Evolutionary conservation across 257 asterid species (phyloP).

Genomic region (Ilex asprella): DNA sequence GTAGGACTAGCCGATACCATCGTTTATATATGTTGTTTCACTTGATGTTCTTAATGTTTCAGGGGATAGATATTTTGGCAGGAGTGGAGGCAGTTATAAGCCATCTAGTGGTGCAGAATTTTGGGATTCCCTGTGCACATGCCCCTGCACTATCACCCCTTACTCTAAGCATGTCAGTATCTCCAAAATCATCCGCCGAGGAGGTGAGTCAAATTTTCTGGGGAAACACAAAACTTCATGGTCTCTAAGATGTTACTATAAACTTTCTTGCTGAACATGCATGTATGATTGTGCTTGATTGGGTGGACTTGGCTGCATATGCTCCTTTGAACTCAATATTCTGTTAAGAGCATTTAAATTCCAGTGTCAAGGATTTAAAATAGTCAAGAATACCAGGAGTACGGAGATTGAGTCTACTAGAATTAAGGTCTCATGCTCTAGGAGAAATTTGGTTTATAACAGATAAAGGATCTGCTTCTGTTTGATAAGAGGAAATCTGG

Average conservation of each 20-base stretch:
- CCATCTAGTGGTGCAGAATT: conserved; percentile 74
- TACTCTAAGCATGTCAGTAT: conserved; percentile 41
- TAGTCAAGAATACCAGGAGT: no score
- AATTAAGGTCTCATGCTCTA: no score
- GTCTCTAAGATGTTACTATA: background rate
- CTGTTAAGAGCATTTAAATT: no score
- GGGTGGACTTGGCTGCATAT: no score
- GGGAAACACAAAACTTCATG: background rate
- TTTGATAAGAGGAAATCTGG: no score
- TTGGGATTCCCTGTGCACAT: conserved; percentile 82
- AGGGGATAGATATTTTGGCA: conserved; percentile 87
- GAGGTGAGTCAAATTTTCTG: conserved; percentile 40
- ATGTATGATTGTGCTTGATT: background rate
- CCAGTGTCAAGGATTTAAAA: no score
- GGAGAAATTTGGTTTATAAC: no score
- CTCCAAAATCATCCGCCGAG: conserved; percentile 88
- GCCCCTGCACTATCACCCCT: conserved; percentile 74
- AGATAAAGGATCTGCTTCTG: no score
- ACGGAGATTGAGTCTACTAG: no score
- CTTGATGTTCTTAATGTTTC: conserved; percentile 3
- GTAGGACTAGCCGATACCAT: no score
- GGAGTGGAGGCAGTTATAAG: conserved; percentile 95
- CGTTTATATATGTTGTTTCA: background rate
- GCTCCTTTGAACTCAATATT: no score
- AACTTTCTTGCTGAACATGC: no score